Conservation (phyloP, 345 rosid species). For the Atalantia buxifolia region DNA sequence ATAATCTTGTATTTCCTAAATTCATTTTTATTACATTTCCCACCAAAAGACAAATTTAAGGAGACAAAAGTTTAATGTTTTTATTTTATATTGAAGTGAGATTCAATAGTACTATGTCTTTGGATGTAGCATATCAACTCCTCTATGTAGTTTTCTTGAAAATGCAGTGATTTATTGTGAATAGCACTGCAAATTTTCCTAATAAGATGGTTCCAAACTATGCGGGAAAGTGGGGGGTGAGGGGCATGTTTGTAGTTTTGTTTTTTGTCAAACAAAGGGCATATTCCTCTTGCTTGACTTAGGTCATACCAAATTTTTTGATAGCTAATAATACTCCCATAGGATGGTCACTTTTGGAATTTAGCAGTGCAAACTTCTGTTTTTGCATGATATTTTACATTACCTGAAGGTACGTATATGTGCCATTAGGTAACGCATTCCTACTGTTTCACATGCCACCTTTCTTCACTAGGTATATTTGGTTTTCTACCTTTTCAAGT, state of each 20-base stretch:
- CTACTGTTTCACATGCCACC: not conserved
- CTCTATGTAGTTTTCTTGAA: not conserved
- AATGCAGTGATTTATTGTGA: not conserved
- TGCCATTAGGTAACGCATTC: not conserved
- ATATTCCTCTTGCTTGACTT: not conserved
- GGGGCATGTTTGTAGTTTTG: slow-evolving; percentile 1
- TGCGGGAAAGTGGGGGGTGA: not conserved
- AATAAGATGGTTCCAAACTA: not conserved
- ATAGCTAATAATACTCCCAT: not conserved
- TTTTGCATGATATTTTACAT: not conserved
- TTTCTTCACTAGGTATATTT: not conserved
- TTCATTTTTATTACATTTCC: not conserved
- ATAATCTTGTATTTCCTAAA: not conserved
- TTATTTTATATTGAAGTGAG: not conserved
- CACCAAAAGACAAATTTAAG: not conserved
- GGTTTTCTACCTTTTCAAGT: not conserved
- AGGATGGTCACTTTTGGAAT: not conserved
- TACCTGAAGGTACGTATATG: not conserved
- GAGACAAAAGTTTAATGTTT: not conserved
- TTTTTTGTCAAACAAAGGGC: not conserved
- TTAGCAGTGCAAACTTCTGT: not conserved
- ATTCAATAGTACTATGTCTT: not conserved
- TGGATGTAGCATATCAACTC: not conserved
- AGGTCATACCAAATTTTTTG: not conserved
- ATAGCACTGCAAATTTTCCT: not conserved